Evolutionary conservation across 2,329 filamentous ascomycete genomes (phyloP).

Genomic region (Bipolaris victoriae): DNA sequence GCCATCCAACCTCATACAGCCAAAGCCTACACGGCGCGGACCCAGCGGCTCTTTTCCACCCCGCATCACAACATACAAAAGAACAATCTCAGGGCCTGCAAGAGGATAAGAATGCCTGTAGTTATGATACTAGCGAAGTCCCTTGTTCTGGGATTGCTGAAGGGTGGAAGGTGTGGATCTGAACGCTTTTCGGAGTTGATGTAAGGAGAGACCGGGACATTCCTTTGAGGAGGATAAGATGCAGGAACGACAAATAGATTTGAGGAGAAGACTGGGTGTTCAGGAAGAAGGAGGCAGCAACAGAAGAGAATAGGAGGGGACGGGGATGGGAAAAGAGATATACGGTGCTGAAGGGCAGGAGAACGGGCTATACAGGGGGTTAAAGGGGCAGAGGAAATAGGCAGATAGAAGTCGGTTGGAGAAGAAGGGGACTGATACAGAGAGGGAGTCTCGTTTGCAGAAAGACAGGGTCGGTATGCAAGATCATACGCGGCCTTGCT

Average conservation of each 20-base stretch:
- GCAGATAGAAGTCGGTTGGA: not conserved
- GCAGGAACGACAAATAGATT: not conserved
- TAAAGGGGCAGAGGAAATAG: not conserved
- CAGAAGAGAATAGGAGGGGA: not conserved
- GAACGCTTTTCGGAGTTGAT: conserved; percentile 23
- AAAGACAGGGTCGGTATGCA: not conserved
- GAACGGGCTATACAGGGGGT: not conserved
- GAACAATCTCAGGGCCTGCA: conserved; percentile 19
- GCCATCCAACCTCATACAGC: conserved; percentile 12
- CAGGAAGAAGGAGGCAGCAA: not conserved
- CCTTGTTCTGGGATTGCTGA: conserved; percentile 12
- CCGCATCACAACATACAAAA: conserved; percentile 12
- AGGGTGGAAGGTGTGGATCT: conserved; percentile 18
- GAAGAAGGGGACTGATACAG: not conserved
- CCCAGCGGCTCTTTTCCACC: conserved; percentile 9
- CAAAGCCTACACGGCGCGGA: conserved; percentile 27
- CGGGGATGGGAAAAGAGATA: not conserved
- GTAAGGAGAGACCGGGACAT: conserved; percentile 14
- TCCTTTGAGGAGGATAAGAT: conserved; percentile 10
- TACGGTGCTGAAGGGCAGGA: not conserved
- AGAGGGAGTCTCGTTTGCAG: not conserved
- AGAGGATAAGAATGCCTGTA: conserved; percentile 16
- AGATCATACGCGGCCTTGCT: not conserved
- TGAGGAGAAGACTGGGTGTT: not conserved
- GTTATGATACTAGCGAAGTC: conserved; percentile 8